Evolutionary conservation across 208 protist species (phyloP).

Genomic region (Borovskyia barvae): DNA sequence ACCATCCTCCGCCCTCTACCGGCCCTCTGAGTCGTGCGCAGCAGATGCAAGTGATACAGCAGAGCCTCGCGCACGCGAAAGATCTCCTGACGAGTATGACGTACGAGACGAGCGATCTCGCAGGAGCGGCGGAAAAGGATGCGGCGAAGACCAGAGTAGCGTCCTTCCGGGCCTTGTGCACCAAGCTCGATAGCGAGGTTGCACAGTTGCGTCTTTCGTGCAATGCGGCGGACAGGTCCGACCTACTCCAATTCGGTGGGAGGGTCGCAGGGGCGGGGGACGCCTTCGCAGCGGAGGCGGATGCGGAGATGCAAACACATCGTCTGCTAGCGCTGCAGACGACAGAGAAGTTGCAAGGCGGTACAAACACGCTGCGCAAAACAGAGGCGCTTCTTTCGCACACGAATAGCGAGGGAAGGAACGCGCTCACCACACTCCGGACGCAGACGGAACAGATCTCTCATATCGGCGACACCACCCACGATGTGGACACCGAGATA

Average conservation of each 20-base stretch:
- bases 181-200: conserved; percentile 33
- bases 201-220: conserved; percentile 35
- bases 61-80: conserved; percentile 42
- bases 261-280: conserved; percentile 2
- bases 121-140: conserved; percentile 8
- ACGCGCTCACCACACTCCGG: conserved; percentile 45
- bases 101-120: conserved; percentile 60
- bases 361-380: conserved; percentile 48
- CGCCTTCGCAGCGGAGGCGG: conserved; percentile 24
- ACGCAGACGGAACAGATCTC: conserved; percentile 68
- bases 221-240: conserved; percentile 47
- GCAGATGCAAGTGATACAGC: conserved; percentile 40
- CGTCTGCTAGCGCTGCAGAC: conserved; percentile 46
- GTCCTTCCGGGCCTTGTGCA: conserved; percentile 28
- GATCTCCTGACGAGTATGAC: conserved; percentile 72
- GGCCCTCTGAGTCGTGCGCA: conserved; percentile 48
- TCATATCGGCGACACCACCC: conserved; percentile 39
- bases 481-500: conserved; percentile 65
- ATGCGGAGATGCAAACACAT: conserved; percentile 39
- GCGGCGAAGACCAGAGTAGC: conserved; percentile 41
- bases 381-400: conserved; percentile 59
- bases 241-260: conserved; percentile 44
- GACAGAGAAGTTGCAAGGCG: conserved; percentile 53
- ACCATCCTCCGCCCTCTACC: conserved; percentile 42
- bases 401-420: conserved; percentile 43